Base-by-base conservation (phyloP, 1,139 yeast genomes). In the Debaryomyces udenii region DNA sequence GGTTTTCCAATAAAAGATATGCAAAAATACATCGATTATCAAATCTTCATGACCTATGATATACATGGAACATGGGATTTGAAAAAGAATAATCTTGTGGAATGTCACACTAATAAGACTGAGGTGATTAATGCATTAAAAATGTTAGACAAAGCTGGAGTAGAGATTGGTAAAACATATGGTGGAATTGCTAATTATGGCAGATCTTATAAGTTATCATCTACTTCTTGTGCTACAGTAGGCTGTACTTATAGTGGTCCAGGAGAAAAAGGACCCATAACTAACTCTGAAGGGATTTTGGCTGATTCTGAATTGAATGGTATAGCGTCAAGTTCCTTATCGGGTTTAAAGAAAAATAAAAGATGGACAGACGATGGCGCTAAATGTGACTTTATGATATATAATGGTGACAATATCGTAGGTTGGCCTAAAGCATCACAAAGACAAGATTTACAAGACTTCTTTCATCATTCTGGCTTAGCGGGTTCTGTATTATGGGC, bases 121-220 rank as follows among this genome's bases (percentile, higher is more conserved):
- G 37, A 27, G 6, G 47, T 49, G 4, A 34, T 23, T 3, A 43
- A 35, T 5, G 14, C 52, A 0, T 29, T 55, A 14, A 39, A 47
- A 33, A 40, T 53, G 48, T 27, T 55, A 7, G 51, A 40, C 15
- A 55, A 55, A 35, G 51, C 58, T 11, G 57, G 56, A 3, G 46
- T 53, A 14, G 44, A 50, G 30, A 49, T 47, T 35, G 42, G 51
- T 30, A 54, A 53, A 38, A 29, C 52, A 10, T 38, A 40, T 20
- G 57, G 56, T 4, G 59, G 59, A 7, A 38, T 55, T 20, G 59
- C 57, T n/a, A 55, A 46, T 37, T 55, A 55, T 39, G 59, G 54
- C 0, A 41, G 51, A 40, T 38, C 31, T 14, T 43, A 43, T 11
- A 43, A 43, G 3, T 36, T 45, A 16, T 9, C 33, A 2, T 34